Conservation (phyloP, 306 rosid genomes). For the Pueraria montana region DNA sequence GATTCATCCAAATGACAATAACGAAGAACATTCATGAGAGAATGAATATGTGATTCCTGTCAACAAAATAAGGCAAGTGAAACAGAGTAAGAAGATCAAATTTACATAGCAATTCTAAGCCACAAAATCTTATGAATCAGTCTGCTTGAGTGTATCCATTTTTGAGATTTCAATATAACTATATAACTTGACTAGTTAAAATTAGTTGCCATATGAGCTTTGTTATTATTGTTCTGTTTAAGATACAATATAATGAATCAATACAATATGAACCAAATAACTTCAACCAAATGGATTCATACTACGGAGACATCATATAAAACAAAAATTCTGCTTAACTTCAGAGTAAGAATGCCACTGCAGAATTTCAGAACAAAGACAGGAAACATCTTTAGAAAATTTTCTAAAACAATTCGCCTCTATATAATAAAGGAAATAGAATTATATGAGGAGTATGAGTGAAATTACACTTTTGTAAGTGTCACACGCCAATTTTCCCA, state of each 20-base stretch:
- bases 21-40: conserved; percentile 96
- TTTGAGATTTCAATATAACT: conserved; percentile 28
- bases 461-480: conserved; percentile 4
- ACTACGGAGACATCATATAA: neutral
- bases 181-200: conserved; percentile 17
- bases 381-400: conserved; percentile 10
- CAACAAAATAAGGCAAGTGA: conserved; percentile 39
- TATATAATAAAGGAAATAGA: neutral
- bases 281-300: conserved; percentile 6
- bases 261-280: conserved; percentile 32
- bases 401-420: neutral
- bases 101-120: neutral
- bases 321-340: conserved; percentile 6
- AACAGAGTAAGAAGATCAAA: conserved; percentile 22
- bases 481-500: neutral
- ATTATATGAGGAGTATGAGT: neutral
- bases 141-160: conserved; percentile 24
- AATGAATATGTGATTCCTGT: conserved; percentile 98
- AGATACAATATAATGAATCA: conserved; percentile 7
- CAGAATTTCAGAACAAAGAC: conserved; percentile 37
- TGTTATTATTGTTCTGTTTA: neutral
- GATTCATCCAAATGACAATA: conserved; percentile 98
- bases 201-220: neutral
- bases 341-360: conserved; percentile 8
- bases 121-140: neutral